phyloP scores from a whole-genome alignment of 345 rosid genomes.

The Mallotus nudiflorus region DNA sequence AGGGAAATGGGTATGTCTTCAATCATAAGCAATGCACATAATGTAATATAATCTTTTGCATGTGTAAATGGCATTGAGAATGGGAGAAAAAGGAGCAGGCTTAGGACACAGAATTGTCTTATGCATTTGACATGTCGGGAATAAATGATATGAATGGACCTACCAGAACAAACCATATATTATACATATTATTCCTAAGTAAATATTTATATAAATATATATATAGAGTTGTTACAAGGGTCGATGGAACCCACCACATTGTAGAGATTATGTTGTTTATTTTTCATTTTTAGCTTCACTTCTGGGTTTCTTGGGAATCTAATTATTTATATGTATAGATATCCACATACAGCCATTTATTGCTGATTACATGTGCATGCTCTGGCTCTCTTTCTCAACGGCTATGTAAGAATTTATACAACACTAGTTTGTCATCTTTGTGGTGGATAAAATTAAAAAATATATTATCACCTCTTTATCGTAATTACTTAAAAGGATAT shows the following conservation, averaged over 20 bases:
- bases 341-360: neutral
- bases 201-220: no score
- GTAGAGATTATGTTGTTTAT: conserved; percentile 12
- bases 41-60: neutral
- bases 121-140: conserved; percentile 46
- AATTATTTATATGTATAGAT: conserved; percentile 6
- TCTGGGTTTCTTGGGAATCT: conserved; percentile 42
- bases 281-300: conserved; percentile 14
- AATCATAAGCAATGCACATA: neutral
- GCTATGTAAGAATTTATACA: no score
- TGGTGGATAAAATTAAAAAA: no score
- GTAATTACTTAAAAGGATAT: no score
- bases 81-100: conserved; percentile 1
- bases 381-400: no score
- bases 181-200: no score
- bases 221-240: neutral
- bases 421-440: no score
- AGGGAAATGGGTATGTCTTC: neutral
- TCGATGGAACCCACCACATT: conserved; percentile 33
- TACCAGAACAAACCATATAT: conserved; percentile 5
- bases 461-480: no score
- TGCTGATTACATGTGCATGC: no score
- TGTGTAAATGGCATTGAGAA: conserved; percentile 2
- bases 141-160: conserved; percentile 47
- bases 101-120: conserved; percentile 29